Evolutionary conservation across 257 asterid genomes (phyloP), one percentile per base, ranked within the genome.

Genomic region (Jasminum sambac): DNA sequence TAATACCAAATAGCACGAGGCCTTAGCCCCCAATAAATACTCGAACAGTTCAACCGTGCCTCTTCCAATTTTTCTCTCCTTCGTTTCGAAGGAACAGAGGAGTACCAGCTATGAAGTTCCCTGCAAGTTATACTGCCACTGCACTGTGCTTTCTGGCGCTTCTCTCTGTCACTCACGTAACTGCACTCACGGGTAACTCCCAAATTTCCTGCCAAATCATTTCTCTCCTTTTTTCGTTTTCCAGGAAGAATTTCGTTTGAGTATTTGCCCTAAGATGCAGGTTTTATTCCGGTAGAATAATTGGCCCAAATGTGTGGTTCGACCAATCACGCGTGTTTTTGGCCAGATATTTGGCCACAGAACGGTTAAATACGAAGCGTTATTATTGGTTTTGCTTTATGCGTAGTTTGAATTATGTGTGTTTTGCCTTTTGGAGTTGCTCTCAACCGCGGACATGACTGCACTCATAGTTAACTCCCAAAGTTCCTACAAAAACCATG

Each of bases 121-220:
- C 69, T 69, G 73, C 66, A 30, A 19, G 30, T 48, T 19, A 63
- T 24, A 55, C 69, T 50, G 63, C 59, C 1, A 60, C 74, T 42
- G 55, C 67, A 25, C 24, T 84, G 46, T 73, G 25, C 63, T 25
- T 77, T 58, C 36, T 72, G 64, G 79, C 57, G 36, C 50, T 75
- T 34, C 63, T 81, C 43, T 69, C 76, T 71, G 36, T 79, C 67
- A 59, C 46, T 14, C 73, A 66, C 40, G 83, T 64, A 38, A 12
- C 72, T 34, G 78, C 74, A 59, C 46, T 75, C 73, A 24, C 43
- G 46, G 89, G 89, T 84, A 81, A 84, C 17, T 68, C 59, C 59
- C 59, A 50, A 50, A 50, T n/a, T 9, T 55, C 62, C 11, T 23
- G 11, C 26, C 10, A 50, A 21, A 55, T 23, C 13, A 1, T 11